phyloP scores from a whole-genome alignment of 108 stramenopile species.

The Cyclotella atomus region DNA sequence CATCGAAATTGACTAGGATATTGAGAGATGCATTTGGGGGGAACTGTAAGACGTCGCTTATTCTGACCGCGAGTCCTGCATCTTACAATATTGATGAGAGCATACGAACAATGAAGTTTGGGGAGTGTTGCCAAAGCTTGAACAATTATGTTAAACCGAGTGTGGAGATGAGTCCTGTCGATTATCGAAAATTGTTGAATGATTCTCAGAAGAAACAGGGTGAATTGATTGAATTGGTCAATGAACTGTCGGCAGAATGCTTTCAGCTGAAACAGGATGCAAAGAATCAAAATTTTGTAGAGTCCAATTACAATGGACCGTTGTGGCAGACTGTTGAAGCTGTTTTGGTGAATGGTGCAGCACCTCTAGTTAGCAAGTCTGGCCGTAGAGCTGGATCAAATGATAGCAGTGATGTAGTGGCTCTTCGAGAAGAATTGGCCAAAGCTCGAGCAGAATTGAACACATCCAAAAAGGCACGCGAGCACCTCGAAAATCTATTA shows the following conservation, averaged over 20 bases:
- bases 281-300: constrained; percentile 27
- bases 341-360: constrained; percentile 50
- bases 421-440: constrained; percentile 39
- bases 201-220: constrained; percentile 60
- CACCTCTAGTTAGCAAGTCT: constrained; percentile 28
- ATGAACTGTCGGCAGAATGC: constrained; percentile 67
- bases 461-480: constrained; percentile 35
- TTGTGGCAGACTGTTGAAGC: constrained; percentile 55
- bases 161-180: constrained; percentile 46
- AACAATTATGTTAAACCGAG: constrained; percentile 56
- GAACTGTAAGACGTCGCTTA: constrained; percentile 78
- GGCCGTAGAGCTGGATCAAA: neutral
- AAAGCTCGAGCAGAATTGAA: constrained; percentile 32
- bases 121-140: constrained; percentile 60
- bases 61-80: constrained; percentile 86
- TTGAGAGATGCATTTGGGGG: constrained; percentile 89
- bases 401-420: constrained; percentile 33
- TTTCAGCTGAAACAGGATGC: constrained; percentile 63
- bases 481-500: constrained; percentile 46
- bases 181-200: constrained; percentile 60
- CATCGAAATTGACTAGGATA: constrained; percentile 84
- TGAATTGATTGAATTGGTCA: constrained; percentile 65
- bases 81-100: constrained; percentile 85
- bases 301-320: constrained; percentile 50
- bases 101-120: constrained; percentile 84